Evolutionary conservation across 768 basidiomycete species (phyloP).

Genomic region (Agaricus subrufescens): DNA sequence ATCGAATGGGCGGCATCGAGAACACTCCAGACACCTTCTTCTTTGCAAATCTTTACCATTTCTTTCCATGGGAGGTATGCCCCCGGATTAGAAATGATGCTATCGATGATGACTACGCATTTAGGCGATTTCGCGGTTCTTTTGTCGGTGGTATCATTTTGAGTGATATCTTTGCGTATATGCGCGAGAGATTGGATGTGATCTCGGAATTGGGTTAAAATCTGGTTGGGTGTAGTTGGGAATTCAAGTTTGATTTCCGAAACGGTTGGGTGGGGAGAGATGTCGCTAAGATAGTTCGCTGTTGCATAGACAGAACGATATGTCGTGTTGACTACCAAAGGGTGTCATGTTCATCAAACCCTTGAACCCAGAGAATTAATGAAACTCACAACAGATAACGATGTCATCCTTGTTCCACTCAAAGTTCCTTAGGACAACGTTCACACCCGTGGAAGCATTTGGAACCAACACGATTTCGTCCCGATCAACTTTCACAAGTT

Average conservation of each 20-base stretch:
- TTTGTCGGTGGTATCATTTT: neutral
- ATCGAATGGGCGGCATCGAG: slow-evolving; percentile 78
- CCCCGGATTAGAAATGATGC: slow-evolving; percentile 57
- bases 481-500: slow-evolving; percentile 42
- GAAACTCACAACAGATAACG: slow-evolving; percentile 51
- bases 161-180: no score
- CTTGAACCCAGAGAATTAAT: neutral
- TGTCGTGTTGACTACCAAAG: slow-evolving; percentile 28
- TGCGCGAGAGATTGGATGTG: slow-evolving; percentile 19
- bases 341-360: no score
- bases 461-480: slow-evolving; percentile 59
- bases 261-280: slow-evolving; percentile 45
- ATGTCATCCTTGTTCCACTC: slow-evolving; percentile 65
- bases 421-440: slow-evolving; percentile 64
- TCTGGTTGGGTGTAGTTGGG: slow-evolving; percentile 50
- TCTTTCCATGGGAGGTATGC: slow-evolving; percentile 66
- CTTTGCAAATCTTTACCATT: slow-evolving; percentile 58
- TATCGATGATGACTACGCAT: slow-evolving; percentile 62
- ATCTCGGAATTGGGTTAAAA: slow-evolving; percentile 45
- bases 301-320: slow-evolving; percentile 53
- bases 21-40: slow-evolving; percentile 57
- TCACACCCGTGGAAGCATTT: slow-evolving; percentile 63
- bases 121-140: slow-evolving; percentile 35
- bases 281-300: slow-evolving; percentile 49
- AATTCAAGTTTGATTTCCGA: slow-evolving; percentile 48